Conservation (phyloP, 1,284 basidiomycete genomes). For the Schizophyllum commune region DNA sequence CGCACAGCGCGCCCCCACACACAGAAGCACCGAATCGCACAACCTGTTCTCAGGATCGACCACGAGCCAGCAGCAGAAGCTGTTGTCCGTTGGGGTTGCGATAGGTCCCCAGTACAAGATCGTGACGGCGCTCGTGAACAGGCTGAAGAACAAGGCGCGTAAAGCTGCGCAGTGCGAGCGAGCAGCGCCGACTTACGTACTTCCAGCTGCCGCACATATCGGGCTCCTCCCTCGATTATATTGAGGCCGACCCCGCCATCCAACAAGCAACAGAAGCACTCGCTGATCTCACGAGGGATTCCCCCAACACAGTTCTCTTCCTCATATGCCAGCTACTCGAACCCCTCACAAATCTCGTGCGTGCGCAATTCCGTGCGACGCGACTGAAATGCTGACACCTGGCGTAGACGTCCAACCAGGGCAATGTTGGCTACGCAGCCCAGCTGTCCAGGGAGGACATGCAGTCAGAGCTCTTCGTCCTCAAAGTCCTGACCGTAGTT, state of each 20-base stretch:
- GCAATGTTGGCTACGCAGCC: not conserved
- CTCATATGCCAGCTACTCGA: constrained; percentile 73
- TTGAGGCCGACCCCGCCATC: constrained; percentile 70
- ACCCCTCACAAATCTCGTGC: constrained; percentile 61
- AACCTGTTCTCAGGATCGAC: not conserved
- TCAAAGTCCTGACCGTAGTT: constrained; percentile 76
- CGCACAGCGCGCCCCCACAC: not conserved
- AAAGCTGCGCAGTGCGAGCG: constrained; percentile 2
- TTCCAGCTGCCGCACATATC: constrained; percentile 80
- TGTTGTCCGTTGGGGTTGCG: constrained; percentile 23
- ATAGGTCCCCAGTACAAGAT: constrained; percentile 66
- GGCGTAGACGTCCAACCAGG: constrained; percentile 23
- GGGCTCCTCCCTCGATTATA: constrained; percentile 59
- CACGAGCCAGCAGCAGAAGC: not conserved
- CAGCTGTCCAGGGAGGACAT: constrained; percentile 60
- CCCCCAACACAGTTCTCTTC: constrained; percentile 71
- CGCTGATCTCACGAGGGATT: constrained; percentile 70
- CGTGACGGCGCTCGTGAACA: constrained; percentile 61
- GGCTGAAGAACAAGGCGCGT: constrained; percentile 63
- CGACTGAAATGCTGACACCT: constrained; percentile 20
- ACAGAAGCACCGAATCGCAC: not conserved
- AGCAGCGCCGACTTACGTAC: not conserved
- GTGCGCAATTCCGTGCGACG: constrained; percentile 17
- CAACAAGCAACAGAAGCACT: constrained; percentile 71
- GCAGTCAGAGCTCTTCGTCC: constrained; percentile 84